A percentile compares a stretch with the other conserved stretches of the same genome.
These are phyloP conservation scores for Daldinia childiae DNA, from an alignment of 495 filamentous ascomycete genomes.

Conservation along the genomic window DNA sequence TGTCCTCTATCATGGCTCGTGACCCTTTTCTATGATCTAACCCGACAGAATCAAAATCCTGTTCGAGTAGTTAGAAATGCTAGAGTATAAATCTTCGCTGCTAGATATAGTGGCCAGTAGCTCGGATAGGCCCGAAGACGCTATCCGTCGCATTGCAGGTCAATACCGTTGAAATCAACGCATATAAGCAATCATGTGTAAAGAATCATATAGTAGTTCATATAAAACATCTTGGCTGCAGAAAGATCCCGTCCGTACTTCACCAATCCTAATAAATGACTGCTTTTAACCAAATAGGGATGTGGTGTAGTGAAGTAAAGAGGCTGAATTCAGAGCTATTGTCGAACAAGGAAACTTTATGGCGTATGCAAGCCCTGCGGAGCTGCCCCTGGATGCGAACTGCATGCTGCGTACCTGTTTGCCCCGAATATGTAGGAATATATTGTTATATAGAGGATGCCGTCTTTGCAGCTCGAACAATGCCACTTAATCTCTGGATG, in stretches of 20 bases:
- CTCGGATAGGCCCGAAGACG: conserved; percentile 17
- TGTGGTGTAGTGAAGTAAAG: conserved; percentile 30
- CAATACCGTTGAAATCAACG: conserved; percentile 31
- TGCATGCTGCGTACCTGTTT: conserved; percentile 13
- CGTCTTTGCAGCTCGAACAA: conserved; percentile 17
- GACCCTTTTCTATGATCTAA: neutral
- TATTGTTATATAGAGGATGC: conserved; percentile 33
- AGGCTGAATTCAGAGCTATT: conserved; percentile 37
- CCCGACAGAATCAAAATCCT: neutral
- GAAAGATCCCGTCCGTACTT: conserved; percentile 16
- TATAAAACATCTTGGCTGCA: conserved; percentile 40
- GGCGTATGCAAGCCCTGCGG: conserved; percentile 1
- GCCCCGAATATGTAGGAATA: conserved; percentile 19
- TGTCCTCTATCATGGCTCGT: neutral
- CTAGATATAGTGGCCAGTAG: conserved; percentile 8
- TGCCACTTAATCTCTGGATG: conserved; percentile 14
- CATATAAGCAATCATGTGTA: conserved; percentile 8
- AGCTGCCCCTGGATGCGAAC: conserved; percentile 4
- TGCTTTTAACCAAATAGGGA: conserved; percentile 30
- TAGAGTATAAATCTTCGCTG: neutral
- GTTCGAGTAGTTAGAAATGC: neutral
- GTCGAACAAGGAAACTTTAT: conserved; percentile 13
- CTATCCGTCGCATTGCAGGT: conserved; percentile 16
- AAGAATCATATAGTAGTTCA: conserved; percentile 4
- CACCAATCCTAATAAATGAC: conserved; percentile 4